phyloP scores from a whole-genome alignment of 2,329 filamentous ascomycete genomes.

The Calonectria leucothoes region DNA sequence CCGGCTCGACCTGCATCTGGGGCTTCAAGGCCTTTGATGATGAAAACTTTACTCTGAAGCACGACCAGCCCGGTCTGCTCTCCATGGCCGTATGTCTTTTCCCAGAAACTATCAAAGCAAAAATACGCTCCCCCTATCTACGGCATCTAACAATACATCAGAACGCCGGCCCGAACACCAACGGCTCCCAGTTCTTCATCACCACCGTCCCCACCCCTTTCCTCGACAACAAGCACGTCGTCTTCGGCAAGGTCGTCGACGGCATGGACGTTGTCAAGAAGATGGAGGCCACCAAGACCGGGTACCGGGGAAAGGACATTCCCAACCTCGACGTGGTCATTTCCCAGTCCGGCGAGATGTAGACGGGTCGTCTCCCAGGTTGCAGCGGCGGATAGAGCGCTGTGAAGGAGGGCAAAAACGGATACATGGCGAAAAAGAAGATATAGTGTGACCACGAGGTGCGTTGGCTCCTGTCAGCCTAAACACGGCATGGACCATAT shows the following conservation, averaged over 20 bases:
- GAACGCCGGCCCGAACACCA: slow-evolving; percentile 93
- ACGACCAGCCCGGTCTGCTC: slow-evolving; percentile 82
- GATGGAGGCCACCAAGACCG: slow-evolving; percentile 91
- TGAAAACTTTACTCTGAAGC: slow-evolving; percentile 87
- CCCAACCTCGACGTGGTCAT: slow-evolving; percentile 88
- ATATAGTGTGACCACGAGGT: neutral
- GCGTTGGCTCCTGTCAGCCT: neutral
- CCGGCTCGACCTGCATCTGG: slow-evolving; percentile 89
- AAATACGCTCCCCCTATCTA: too few relatives aligned
- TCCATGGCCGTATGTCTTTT: slow-evolving; percentile 85
- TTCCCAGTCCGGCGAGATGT: slow-evolving; percentile 95
- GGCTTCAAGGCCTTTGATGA: slow-evolving; percentile 86
- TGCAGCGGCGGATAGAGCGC: neutral
- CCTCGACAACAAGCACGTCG: slow-evolving; percentile 92
- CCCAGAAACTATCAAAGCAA: neutral
- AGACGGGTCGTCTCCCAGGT: slow-evolving; percentile 2
- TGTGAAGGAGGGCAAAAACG: neutral
- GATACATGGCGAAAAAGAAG: neutral
- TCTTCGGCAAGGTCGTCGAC: slow-evolving; percentile 90
- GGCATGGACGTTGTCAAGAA: slow-evolving; percentile 93
- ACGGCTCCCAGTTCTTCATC: slow-evolving; percentile 98
- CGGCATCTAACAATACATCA: slow-evolving; percentile 47
- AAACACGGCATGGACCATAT: slow-evolving; percentile 4
- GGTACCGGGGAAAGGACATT: slow-evolving; percentile 77
- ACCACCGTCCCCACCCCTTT: slow-evolving; percentile 89